Evolutionary conservation across 2,329 filamentous ascomycete species (phyloP).

Genomic region (Passalora sequoiae): DNA sequence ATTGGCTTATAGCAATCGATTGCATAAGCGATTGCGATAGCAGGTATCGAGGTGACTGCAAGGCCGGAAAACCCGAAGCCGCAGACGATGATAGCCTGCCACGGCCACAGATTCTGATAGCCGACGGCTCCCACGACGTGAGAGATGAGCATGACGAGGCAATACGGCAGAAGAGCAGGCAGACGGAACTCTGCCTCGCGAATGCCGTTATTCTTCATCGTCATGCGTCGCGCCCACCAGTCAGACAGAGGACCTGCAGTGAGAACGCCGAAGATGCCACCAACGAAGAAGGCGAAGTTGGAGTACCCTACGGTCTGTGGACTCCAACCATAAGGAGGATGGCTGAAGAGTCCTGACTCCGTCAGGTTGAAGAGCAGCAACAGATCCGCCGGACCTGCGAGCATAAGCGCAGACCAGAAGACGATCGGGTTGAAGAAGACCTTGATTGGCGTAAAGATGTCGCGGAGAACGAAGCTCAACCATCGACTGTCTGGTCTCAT

Average conservation of each 20-base stretch:
- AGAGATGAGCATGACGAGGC: conserved; percentile 48
- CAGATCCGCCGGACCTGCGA: conserved; percentile 36
- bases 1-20: conserved; percentile 47
- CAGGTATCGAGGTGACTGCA: conserved; percentile 40
- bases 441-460: conserved; percentile 38
- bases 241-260: conserved; percentile 55
- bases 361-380: conserved; percentile 50
- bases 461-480: conserved; percentile 40
- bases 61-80: conserved; percentile 45
- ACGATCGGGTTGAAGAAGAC: conserved; percentile 46
- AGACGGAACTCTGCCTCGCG: conserved; percentile 59
- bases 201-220: conserved; percentile 51
- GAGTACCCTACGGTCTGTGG: conserved; percentile 45
- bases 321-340: conserved; percentile 41
- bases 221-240: conserved; percentile 46
- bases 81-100: conserved; percentile 46
- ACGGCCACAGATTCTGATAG: conserved; percentile 47
- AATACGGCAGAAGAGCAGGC: conserved; percentile 48
- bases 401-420: conserved; percentile 35
- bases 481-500: conserved; percentile 37
- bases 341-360: conserved; percentile 43
- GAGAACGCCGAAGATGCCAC: conserved; percentile 40
- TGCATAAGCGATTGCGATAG: conserved; percentile 43
- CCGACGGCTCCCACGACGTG: conserved; percentile 46
- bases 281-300: conserved; percentile 45